Base-by-base conservation (phyloP, 805 yeast species). In the Myxozyma sirexii region DNA sequence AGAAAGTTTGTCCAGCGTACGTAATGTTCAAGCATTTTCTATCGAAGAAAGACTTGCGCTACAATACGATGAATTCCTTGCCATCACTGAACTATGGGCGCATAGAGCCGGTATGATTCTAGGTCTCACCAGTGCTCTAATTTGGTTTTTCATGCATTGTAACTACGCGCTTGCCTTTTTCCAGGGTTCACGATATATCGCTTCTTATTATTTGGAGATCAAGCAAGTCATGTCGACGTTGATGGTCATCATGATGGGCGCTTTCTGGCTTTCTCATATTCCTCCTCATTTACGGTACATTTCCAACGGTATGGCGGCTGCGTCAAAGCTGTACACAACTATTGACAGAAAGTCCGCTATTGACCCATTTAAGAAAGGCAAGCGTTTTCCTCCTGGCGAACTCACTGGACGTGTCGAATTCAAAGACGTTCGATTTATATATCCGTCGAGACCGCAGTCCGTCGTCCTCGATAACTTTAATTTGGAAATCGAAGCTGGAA, bases 401-500 rank as follows among this genome's bases (percentile, higher is more conserved):
- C 44, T 70, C 4, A 31, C 39, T 3, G 89, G 88, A 15, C 69
- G 73, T 2, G 67, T 71, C 31, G 66, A 62, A 21, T 54, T 71
- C 19, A 35, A 45, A n/a, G 50, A 70, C 44, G 62, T 71, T 15
- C 53, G 54, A 42, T 71, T 71, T 49, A 63, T 70, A 19, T 71
- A 71, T 44, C 74, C 74, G 2, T 65, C 74, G 3, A 60, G 74
- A 13, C 70, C 72, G 0, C 60, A 68, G 24, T 66, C 67, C 13
- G 48, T 62, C 15, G 66, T 70, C 19, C 54, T 71, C 15, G 60
- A 65, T 12, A 56, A 70, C 54, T 59, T 69, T 33, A 50, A 61
- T 29, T 61, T 71, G 23, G 46, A 44, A 1, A 50, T 71, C 82
- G 90, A 91, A 5, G 87, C 92, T 3, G 97, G 97, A 6, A 73